Percentiles rank a stretch among this genome's conserved stretches.
Evolutionary conservation across 106 monocot genomes (phyloP).

Genomic region (Dioscorea dumetorum): DNA sequence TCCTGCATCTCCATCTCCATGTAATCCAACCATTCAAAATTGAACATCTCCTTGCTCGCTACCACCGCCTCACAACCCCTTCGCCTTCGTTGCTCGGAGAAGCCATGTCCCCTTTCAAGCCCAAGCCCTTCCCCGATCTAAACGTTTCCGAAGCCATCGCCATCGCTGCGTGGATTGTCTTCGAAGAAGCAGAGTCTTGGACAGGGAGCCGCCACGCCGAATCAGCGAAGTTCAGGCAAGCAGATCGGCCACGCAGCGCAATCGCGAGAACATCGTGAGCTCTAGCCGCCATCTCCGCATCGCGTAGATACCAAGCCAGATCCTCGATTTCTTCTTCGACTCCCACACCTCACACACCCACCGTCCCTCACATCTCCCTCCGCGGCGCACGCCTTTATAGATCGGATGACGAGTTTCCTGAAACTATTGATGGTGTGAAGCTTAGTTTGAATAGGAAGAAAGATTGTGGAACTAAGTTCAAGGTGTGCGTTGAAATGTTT

Average conservation of each 20-base stretch:
- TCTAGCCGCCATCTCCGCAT: constrained; percentile 45
- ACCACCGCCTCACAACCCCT: background rate
- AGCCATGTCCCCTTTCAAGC: too few species aligned
- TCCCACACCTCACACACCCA: constrained; percentile 64
- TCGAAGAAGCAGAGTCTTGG: constrained; percentile 2
- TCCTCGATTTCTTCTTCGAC: constrained; percentile 23
- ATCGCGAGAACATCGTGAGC: constrained; percentile 55
- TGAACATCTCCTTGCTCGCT: constrained; percentile 18
- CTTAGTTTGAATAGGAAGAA: too few species aligned
- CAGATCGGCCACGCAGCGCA: constrained; percentile 32
- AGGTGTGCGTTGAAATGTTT: too few species aligned
- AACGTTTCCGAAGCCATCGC: constrained; percentile 23
- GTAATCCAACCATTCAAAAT: constrained; percentile 22
- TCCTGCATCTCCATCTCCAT: constrained; percentile 9
- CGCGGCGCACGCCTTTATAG: too few species aligned
- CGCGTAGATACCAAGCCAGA: constrained; percentile 59
- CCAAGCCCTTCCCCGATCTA: background rate
- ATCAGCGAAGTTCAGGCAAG: too few species aligned
- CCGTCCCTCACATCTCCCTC: too few species aligned
- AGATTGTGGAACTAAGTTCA: too few species aligned
- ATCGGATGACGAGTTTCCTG: too few species aligned
- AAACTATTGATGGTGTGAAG: too few species aligned
- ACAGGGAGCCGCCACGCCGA: constrained; percentile 32
- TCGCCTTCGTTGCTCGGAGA: too few species aligned
- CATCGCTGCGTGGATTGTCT: constrained; percentile 30